Evolutionary conservation across 2,329 filamentous ascomycete species (phyloP).

Genomic region (Thermoascus crustaceus): DNA sequence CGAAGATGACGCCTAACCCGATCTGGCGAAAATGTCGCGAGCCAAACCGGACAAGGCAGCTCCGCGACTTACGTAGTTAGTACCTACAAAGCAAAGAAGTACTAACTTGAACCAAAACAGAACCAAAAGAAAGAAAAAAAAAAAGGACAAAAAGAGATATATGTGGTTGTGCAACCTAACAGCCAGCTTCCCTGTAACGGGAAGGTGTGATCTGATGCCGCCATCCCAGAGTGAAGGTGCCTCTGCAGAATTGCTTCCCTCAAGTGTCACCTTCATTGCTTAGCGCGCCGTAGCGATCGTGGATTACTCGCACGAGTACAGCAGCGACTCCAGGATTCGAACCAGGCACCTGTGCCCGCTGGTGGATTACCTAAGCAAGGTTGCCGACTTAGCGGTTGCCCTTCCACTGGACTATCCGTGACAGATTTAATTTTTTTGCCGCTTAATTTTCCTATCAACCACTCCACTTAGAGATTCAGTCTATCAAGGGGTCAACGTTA

Average conservation of each 20-base stretch:
- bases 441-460: background rate
- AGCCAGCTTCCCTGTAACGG: conserved; percentile 24
- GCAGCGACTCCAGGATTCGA: conserved; percentile 47
- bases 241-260: conserved; percentile 54
- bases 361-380: conserved; percentile 29
- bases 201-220: conserved; percentile 45
- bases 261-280: conserved; percentile 47
- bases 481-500: too few relatives aligned
- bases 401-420: conserved; percentile 36
- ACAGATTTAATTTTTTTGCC: conserved; percentile 23
- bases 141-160: background rate
- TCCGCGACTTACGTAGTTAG: too few relatives aligned
- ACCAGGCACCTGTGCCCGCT: conserved; percentile 43
- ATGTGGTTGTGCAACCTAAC: background rate
- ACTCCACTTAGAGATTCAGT: too few relatives aligned
- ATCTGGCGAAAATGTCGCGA: too few relatives aligned
- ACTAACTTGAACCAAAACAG: background rate
- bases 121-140: conserved; percentile 2
- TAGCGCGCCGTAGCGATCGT: conserved; percentile 45
- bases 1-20: too few relatives aligned
- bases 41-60: too few relatives aligned
- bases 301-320: conserved; percentile 49
- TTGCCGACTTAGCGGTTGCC: conserved; percentile 26
- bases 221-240: conserved; percentile 46
- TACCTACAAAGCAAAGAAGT: background rate